Evolutionary conservation across 75 land plant species (phyloP).

Genomic region (Isoetes taiwanensis): DNA sequence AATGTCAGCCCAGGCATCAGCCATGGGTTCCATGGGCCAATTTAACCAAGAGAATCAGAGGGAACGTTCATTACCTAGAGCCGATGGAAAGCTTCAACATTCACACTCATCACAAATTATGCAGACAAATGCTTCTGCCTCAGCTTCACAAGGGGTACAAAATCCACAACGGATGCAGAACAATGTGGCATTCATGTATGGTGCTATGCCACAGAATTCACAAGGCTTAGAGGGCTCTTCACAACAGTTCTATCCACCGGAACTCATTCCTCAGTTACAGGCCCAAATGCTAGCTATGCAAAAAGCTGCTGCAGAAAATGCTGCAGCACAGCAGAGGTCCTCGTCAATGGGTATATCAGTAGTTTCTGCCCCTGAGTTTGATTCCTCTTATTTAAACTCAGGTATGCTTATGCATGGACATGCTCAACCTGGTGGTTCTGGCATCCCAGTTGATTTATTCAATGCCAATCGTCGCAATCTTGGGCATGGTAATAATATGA

Average conservation of each 20-base stretch:
- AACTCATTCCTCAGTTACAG: conserved; percentile 47
- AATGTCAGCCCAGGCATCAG: conserved; percentile 32
- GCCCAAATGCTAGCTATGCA: conserved; percentile 46
- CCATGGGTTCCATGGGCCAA: background rate
- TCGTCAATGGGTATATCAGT: conserved; percentile 22
- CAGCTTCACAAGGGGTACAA: conserved; percentile 31
- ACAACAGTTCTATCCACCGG: conserved; percentile 43
- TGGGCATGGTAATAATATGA: background rate
- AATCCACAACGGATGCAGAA: conserved; percentile 31
- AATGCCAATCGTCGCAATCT: conserved; percentile 24
- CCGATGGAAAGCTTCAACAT: conserved; percentile 32
- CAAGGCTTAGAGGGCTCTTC: conserved; percentile 57
- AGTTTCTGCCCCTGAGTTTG: conserved; percentile 27
- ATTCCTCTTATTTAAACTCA: conserved; percentile 2
- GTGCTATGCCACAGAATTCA: conserved; percentile 33
- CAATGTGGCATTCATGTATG: conserved; percentile 31
- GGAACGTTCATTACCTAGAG: background rate
- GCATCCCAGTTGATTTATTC: conserved; percentile 30
- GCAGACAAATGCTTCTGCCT: conserved; percentile 17
- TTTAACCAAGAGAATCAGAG: background rate
- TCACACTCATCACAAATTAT: conserved; percentile 15
- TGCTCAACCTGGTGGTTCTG: conserved; percentile 42
- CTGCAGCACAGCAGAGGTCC: conserved; percentile 27
- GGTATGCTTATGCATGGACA: conserved; percentile 38
- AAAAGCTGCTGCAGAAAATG: conserved; percentile 43